Base-by-base conservation (phyloP, 495 filamentous ascomycete genomes). In the Polyplosphaeria fusca region DNA sequence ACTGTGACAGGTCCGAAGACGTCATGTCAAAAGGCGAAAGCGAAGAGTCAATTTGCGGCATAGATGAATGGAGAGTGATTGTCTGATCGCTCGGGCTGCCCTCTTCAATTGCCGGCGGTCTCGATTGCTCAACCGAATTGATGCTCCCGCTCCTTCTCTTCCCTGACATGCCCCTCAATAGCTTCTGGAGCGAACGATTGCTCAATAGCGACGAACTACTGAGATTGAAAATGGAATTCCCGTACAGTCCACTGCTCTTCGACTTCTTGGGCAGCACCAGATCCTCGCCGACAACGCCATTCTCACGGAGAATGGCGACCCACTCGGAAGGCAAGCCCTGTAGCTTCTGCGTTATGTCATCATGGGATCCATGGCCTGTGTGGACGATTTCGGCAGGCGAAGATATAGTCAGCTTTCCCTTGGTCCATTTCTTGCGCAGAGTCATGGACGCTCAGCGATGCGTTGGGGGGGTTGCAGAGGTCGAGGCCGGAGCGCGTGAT, bases 161-260 rank as follows among this genome's bases (percentile, higher is more conserved):
- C 30, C 30, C 30, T 7, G 47, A 49, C 16, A 37, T 49, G 11
- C 47, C 47, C 28, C 28, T 49, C 47, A 14, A 38, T 18, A 49
- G 22, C 18, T n/a, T 26, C 47, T 49, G 47, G 28, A 49, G 22
- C 18, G 47, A 49, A 11, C 27, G 27, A 49, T 49, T 49, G 19
- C 47, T 49, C n/a, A 37, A 22, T n/a, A 49, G 27, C 27, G 47
- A 49, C n/a, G 47, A 49, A 9, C 30, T 49, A 18, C 47, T 49
- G 11, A 49, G 30, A 23, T 49, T 37, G 19, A 49, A 49, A 18
- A 35, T 35, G 30, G 7, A 7, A 14, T 37, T 49, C 24, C 13
- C 25, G 18, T 48, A 48, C 5, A 48, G 18, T 13, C 47, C 47
- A 18, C 47, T 14, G 7, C 7, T 37, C 47, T 49, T 49, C 47